A percentile compares a stretch with the other conserved stretches of the same genome.
Conservation (phyloP, 2,329 filamentous ascomycete genomes). For the Leptographium procerum region DNA sequence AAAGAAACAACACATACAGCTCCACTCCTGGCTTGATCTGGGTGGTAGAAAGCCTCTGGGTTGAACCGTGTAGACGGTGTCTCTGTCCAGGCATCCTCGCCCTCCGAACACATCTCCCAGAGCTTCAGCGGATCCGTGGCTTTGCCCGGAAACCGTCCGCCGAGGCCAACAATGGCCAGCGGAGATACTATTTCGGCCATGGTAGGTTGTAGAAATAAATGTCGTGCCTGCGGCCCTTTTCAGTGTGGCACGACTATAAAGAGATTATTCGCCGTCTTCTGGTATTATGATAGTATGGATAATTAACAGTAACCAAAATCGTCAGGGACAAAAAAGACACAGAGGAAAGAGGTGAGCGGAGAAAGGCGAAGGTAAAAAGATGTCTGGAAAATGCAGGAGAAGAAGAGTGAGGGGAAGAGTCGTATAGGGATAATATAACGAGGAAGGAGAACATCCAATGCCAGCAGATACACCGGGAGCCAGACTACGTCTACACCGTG, state of each 20-base stretch:
- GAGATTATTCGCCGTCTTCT: not conserved
- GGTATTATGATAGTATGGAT: not conserved
- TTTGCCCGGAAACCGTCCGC: slow-evolving; percentile 25
- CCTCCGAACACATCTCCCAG: slow-evolving; percentile 18
- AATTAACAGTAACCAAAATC: not conserved
- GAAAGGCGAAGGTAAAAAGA: not conserved
- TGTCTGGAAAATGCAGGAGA: not conserved
- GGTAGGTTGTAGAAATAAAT: not conserved
- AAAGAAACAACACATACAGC: slow-evolving; percentile 5
- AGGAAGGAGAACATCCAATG: not conserved
- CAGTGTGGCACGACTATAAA: not conserved
- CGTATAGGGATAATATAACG: not conserved
- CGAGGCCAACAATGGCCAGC: slow-evolving; percentile 26
- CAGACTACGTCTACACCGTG: not conserved
- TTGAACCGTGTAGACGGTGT: slow-evolving; percentile 20
- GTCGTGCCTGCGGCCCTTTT: not conserved
- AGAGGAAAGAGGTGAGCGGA: not conserved
- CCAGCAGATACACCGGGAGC: not conserved
- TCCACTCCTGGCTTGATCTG: slow-evolving; percentile 13
- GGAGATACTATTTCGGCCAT: slow-evolving; percentile 10
- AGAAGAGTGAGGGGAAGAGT: too few species aligned
- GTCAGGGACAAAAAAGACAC: not conserved
- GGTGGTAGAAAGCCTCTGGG: slow-evolving; percentile 22
- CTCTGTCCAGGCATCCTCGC: slow-evolving; percentile 9
- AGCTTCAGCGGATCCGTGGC: slow-evolving; percentile 20